Conservation (phyloP, 1,284 basidiomycete genomes). For the Fomitopsis palustris region DNA sequence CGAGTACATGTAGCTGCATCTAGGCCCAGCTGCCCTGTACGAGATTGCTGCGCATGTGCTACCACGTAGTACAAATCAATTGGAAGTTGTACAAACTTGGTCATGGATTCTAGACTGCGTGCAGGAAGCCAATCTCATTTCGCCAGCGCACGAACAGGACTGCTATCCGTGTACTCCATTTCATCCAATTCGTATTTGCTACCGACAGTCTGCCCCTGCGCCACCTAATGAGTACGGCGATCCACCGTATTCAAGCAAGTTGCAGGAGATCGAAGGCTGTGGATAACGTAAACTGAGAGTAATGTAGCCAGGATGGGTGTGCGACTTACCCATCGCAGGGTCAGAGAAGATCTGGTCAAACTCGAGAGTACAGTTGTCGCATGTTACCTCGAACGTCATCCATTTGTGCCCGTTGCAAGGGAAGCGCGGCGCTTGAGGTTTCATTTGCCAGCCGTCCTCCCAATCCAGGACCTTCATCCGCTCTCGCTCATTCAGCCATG, state of each 20-base stretch:
- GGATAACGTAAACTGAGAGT: background rate
- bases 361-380: constrained; percentile 5
- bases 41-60: too few species aligned
- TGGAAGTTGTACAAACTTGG: too few species aligned
- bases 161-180: too few species aligned
- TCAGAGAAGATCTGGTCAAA: constrained; percentile 5
- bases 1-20: background rate
- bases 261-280: constrained; percentile 2
- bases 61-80: too few species aligned
- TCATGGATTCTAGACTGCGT: too few species aligned
- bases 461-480: background rate
- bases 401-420: background rate
- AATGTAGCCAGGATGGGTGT: background rate
- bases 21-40: background rate
- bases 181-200: too few species aligned
- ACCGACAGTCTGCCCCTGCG: too few species aligned
- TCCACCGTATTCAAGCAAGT: background rate
- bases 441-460: constrained; percentile 5
- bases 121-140: too few species aligned
- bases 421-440: constrained; percentile 3
- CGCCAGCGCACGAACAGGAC: too few species aligned
- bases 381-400: constrained; percentile 4
- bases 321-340: background rate
- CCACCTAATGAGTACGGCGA: too few species aligned
- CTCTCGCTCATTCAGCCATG: background rate